Evolutionary conservation across 257 asterid species (phyloP).

Genomic region (Penstemon davidsonii): DNA sequence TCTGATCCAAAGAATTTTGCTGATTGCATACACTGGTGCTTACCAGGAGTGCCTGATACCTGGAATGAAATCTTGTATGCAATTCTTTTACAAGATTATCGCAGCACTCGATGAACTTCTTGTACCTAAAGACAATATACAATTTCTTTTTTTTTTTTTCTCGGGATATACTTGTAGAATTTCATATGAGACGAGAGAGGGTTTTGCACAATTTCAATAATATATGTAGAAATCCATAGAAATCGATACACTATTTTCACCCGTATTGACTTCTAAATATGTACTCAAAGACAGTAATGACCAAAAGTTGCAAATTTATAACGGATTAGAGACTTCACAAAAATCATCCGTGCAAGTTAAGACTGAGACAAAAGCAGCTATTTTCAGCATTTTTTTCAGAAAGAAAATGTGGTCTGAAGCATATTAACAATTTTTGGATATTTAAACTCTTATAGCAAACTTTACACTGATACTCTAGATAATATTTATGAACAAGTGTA

Average conservation of each 20-base stretch:
- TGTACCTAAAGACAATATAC: no score
- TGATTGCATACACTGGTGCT: slow-evolving; percentile 99
- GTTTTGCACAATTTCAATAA: no score
- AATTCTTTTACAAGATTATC: slow-evolving; percentile 70
- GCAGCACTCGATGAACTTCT: background rate
- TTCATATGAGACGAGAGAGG: no score
- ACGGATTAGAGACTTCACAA: background rate
- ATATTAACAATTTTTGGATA: slow-evolving; percentile 18
- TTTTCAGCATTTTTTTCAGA: background rate
- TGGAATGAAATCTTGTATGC: slow-evolving; percentile 86
- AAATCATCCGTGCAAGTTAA: background rate
- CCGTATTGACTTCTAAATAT: no score
- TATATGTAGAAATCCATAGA: no score
- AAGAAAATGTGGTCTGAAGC: background rate
- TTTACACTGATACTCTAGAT: slow-evolving; percentile 11
- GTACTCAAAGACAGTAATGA: no score
- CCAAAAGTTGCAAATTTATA: background rate
- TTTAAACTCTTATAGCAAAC: slow-evolving; percentile 5
- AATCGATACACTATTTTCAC: no score
- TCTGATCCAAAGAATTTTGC: slow-evolving; percentile 66
- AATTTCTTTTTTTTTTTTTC: no score
- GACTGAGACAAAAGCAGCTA: background rate
- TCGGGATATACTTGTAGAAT: no score
- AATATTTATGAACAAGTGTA: slow-evolving; percentile 12
- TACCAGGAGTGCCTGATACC: slow-evolving; percentile 86